Conservation (phyloP, 192 early-diverging fungal species). For the Gorgonomyces haynaldii region DNA sequence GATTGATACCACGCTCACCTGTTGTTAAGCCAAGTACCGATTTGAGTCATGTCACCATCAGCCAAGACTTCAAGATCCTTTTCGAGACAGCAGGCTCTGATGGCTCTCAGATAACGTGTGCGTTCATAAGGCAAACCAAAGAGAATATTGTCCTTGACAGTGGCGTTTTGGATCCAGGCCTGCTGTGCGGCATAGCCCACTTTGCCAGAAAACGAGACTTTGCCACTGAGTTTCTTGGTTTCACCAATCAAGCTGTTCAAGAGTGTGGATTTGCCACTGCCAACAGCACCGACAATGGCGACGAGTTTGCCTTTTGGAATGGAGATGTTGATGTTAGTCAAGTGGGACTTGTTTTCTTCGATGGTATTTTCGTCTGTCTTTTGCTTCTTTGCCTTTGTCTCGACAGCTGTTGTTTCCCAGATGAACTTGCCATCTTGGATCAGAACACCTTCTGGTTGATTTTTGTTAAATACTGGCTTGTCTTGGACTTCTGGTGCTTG, state of each 20-base stretch:
- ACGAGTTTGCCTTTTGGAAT: constrained; percentile 51
- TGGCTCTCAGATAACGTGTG: constrained; percentile 46
- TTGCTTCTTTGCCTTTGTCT: constrained; percentile 15
- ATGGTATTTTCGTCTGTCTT: constrained; percentile 16
- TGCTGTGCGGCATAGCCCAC: constrained; percentile 74
- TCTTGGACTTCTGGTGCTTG: constrained; percentile 49
- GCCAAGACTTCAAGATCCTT: constrained; percentile 57
- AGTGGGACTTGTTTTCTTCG: constrained; percentile 11
- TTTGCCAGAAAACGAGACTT: constrained; percentile 45
- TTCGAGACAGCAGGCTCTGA: constrained; percentile 59
- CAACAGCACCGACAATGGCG: constrained; percentile 72
- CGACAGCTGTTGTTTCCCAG: constrained; percentile 43
- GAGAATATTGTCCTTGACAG: constrained; percentile 51
- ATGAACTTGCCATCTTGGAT: constrained; percentile 51
- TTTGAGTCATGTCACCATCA: constrained; percentile 52
- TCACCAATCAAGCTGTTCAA: constrained; percentile 78
- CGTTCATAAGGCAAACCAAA: constrained; percentile 54
- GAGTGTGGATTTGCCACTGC: constrained; percentile 73
- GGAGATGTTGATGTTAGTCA: constrained; percentile 32
- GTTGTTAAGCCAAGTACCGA: too few relatives aligned
- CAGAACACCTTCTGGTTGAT: constrained; percentile 35
- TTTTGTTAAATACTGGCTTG: constrained; percentile 25
- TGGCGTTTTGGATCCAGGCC: constrained; percentile 79
- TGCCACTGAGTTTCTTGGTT: constrained; percentile 48
- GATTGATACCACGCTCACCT: constrained; percentile 35